Conservation (phyloP, 2,329 filamentous ascomycete species). For the Calonectria pauciramosa region DNA sequence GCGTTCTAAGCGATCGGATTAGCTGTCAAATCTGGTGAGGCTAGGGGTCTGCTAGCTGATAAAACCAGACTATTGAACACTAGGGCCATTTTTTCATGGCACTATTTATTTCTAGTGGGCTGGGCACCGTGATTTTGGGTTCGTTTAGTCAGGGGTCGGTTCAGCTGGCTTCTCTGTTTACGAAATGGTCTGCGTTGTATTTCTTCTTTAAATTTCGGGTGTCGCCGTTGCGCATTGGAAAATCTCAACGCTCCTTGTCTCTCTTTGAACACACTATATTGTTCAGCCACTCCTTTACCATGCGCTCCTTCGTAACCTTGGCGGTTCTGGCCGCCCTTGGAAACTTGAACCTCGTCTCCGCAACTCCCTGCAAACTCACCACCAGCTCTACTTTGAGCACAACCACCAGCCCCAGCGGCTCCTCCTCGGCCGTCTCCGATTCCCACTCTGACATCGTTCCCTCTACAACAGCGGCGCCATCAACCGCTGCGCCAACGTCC, state of each 20-base stretch:
- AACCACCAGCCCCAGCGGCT: background rate
- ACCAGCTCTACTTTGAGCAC: background rate
- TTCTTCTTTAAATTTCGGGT: background rate
- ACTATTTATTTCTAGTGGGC: background rate
- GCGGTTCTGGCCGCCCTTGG: background rate
- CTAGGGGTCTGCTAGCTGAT: background rate
- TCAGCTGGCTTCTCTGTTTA: background rate
- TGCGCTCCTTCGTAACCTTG: background rate
- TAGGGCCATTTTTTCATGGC: background rate
- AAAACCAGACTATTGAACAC: background rate
- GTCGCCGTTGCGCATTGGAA: background rate
- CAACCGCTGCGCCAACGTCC: conserved; percentile 30
- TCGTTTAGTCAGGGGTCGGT: background rate
- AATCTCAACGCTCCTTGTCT: background rate
- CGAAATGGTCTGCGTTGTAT: background rate
- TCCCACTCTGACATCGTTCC: background rate
- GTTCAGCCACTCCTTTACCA: background rate
- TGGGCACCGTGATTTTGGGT: background rate
- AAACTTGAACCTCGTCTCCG: background rate
- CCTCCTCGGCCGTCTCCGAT: background rate
- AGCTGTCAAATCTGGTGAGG: background rate
- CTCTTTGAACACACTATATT: background rate
- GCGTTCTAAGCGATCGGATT: background rate
- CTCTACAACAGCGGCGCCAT: background rate
- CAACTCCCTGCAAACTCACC: background rate